These are phyloP conservation scores for Punica granatum DNA, from an alignment of 345 rosid species.

Conservation along the genomic window DNA sequence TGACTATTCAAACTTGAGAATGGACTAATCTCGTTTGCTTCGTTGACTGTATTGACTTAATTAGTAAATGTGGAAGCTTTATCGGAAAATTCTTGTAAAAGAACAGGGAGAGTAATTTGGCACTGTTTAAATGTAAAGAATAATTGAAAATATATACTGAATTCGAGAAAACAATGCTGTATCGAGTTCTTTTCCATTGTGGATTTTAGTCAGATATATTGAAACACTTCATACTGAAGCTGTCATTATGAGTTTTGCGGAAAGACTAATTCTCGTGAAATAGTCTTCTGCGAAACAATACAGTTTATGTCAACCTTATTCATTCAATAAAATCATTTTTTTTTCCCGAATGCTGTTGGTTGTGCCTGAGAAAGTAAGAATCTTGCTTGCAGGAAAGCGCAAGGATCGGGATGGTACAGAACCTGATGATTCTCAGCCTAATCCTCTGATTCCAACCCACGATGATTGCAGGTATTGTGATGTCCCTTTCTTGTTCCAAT, in stretches of 20 bases:
- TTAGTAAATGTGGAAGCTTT: background rate
- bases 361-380: constrained; percentile 2
- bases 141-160: too few relatives aligned
- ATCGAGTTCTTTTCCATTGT: background rate
- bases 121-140: too few relatives aligned
- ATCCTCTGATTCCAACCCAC: constrained; percentile 51
- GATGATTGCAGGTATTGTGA: constrained; percentile 64
- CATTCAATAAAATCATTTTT: background rate
- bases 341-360: background rate
- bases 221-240: background rate
- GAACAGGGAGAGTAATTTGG: too few relatives aligned
- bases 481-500: background rate
- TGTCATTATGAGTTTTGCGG: background rate
- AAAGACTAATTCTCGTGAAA: background rate
- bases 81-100: too few relatives aligned
- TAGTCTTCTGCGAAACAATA: background rate
- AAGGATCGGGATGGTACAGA: constrained; percentile 57
- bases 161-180: background rate
- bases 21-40: too few relatives aligned
- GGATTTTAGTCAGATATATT: background rate
- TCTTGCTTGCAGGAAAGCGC: constrained; percentile 53
- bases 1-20: background rate
- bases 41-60: background rate
- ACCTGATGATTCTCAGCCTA: constrained; percentile 32
- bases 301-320: background rate